Conservation (phyloP, 805 yeast genomes). For the Kuraishia floccosa region DNA sequence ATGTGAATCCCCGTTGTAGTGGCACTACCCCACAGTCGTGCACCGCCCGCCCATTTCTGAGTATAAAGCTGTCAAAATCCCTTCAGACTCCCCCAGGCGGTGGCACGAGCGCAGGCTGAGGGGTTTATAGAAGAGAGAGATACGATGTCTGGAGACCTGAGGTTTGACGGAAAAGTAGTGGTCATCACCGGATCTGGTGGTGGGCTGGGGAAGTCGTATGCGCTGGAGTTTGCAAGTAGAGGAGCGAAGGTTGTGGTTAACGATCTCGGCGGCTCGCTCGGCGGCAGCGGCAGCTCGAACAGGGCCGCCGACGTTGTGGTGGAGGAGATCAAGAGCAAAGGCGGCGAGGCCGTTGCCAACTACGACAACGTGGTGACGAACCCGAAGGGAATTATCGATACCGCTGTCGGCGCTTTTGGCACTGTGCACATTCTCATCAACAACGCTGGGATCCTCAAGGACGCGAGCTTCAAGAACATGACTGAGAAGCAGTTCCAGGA, state of each 20-base stretch:
- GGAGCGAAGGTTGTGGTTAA: constrained; percentile 96
- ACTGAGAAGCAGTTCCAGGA: constrained; percentile 64
- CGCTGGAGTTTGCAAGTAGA: constrained; percentile 74
- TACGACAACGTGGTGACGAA: constrained; percentile 79
- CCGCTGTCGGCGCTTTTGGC: constrained; percentile 82
- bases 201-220: constrained; percentile 85
- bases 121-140: too few species aligned
- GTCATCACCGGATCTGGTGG: constrained; percentile 97
- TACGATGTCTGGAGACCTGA: constrained; percentile 16
- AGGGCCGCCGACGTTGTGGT: constrained; percentile 87
- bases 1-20: too few species aligned
- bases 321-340: constrained; percentile 61
- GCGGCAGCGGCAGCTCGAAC: constrained; percentile 59
- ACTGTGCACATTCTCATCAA: constrained; percentile 81
- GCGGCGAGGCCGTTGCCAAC: constrained; percentile 89
- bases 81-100: too few species aligned
- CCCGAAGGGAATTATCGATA: constrained; percentile 75
- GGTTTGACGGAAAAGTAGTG: constrained; percentile 77
- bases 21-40: too few species aligned
- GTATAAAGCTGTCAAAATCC: too few species aligned
- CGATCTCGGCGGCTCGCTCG: constrained; percentile 79
- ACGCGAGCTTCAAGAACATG: constrained; percentile 81
- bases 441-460: constrained; percentile 93
- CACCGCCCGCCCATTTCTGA: too few species aligned
- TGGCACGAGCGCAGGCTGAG: too few species aligned